Percentiles rank a stretch among this genome's conserved stretches.
phyloP scores from a whole-genome alignment of 2,329 filamentous ascomycete genomes.

The Ascochyta koolunga region DNA sequence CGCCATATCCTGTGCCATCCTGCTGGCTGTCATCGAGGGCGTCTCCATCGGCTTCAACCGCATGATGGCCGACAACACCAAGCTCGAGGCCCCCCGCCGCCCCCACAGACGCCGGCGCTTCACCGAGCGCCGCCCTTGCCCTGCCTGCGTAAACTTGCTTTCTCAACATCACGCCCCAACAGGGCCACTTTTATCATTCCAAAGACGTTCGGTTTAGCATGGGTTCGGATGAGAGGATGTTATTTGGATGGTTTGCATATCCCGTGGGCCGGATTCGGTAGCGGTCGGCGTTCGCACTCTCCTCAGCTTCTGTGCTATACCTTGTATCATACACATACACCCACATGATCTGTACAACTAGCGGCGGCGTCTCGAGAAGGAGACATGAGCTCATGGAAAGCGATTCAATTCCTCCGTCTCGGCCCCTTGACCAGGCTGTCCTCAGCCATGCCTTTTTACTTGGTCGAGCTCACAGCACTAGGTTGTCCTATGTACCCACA shows the following conservation, averaged over 20 bases:
- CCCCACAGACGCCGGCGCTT: constrained; percentile 42
- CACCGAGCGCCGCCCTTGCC: constrained; percentile 27
- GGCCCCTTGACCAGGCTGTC: neutral
- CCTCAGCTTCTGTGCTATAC: constrained; percentile 45
- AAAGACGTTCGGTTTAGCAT: constrained; percentile 22
- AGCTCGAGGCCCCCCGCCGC: constrained; percentile 68
- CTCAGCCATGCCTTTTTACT: neutral
- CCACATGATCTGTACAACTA: constrained; percentile 40
- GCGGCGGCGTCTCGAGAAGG: constrained; percentile 26
- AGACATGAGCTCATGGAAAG: constrained; percentile 19
- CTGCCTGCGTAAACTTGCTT: constrained; percentile 31
- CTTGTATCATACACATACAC: constrained; percentile 42
- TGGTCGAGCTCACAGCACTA: neutral
- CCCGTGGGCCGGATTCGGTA: constrained; percentile 31
- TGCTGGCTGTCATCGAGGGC: constrained; percentile 95
- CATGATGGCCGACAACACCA: constrained; percentile 89
- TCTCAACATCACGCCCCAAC: constrained; percentile 19
- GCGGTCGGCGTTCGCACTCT: constrained; percentile 46
- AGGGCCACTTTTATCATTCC: constrained; percentile 27
- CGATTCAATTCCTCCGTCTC: neutral
- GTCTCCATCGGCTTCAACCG: constrained; percentile 95
- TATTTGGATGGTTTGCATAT: constrained; percentile 39
- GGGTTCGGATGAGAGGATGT: constrained; percentile 26
- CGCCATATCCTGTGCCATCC: constrained; percentile 92
- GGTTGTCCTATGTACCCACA: neutral